A percentile compares a stretch with the other conserved stretches of the same genome.
These are phyloP conservation scores for Pittosporum tobira DNA, from an alignment of 129 eudicot genomes.

Conservation along the genomic window DNA sequence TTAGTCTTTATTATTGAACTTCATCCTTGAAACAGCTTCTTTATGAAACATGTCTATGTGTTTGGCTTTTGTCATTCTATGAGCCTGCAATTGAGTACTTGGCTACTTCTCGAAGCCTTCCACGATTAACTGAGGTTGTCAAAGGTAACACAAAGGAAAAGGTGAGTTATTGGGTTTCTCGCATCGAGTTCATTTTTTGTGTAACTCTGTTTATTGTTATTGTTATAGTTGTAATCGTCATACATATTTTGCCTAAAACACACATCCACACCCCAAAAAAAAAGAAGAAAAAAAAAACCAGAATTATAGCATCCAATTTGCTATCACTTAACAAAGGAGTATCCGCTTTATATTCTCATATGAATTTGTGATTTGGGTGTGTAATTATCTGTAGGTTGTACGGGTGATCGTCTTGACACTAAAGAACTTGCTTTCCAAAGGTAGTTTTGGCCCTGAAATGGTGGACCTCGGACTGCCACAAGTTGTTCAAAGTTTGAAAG, in stretches of 20 bases:
- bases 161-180: constrained; percentile 28
- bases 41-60: constrained; percentile 90
- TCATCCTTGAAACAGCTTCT: constrained; percentile 53
- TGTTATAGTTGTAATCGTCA: no score
- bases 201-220: no score
- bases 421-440: constrained; percentile 11
- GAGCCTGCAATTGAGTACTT: constrained; percentile 92
- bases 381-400: background rate
- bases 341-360: background rate
- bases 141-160: constrained; percentile 90
- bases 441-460: constrained; percentile 38
- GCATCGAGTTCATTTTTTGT: constrained; percentile 6
- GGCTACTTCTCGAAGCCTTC: constrained; percentile 85
- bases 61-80: constrained; percentile 94
- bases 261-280: no score
- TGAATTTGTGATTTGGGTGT: background rate
- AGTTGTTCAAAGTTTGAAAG: constrained; percentile 61
- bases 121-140: constrained; percentile 76
- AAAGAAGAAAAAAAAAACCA: no score
- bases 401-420: constrained; percentile 8
- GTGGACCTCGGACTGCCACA: constrained; percentile 66
- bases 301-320: no score
- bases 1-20: background rate
- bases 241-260: no score
- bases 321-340: no score